Evolutionary conservation across 257 asterid species (phyloP).

Genomic region (Nyctanthes arbortristis): DNA sequence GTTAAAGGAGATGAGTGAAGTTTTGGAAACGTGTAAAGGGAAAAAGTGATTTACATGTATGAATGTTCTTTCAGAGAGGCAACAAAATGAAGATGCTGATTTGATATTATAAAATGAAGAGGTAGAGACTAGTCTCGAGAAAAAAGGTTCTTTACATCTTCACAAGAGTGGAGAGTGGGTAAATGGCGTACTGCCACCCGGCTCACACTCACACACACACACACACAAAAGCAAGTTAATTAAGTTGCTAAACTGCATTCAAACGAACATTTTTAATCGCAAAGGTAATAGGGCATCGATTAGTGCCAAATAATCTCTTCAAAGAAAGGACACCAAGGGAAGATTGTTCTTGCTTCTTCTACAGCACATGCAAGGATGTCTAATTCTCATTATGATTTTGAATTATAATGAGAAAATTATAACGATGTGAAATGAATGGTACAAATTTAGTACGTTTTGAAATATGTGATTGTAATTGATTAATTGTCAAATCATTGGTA

Average conservation of each 20-base stretch:
- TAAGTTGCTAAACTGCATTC: no score
- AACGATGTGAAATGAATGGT: no score
- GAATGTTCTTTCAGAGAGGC: constrained; percentile 2
- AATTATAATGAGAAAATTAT: no score
- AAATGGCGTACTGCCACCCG: no score
- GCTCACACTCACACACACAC: no score
- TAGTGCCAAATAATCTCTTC: neutral
- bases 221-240: no score
- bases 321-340: neutral
- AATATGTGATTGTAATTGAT: no score
- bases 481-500: no score
- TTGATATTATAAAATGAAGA: neutral
- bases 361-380: neutral
- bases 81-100: neutral
- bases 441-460: no score
- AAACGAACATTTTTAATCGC: neutral
- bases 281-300: neutral
- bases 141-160: neutral
- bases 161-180: neutral
- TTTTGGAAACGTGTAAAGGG: neutral
- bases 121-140: neutral
- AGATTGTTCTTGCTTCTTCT: neutral
- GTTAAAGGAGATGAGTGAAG: neutral
- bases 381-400: no score
- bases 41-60: neutral